phyloP scores from a whole-genome alignment of 1,284 basidiomycete genomes.

The Boletus smithii region DNA sequence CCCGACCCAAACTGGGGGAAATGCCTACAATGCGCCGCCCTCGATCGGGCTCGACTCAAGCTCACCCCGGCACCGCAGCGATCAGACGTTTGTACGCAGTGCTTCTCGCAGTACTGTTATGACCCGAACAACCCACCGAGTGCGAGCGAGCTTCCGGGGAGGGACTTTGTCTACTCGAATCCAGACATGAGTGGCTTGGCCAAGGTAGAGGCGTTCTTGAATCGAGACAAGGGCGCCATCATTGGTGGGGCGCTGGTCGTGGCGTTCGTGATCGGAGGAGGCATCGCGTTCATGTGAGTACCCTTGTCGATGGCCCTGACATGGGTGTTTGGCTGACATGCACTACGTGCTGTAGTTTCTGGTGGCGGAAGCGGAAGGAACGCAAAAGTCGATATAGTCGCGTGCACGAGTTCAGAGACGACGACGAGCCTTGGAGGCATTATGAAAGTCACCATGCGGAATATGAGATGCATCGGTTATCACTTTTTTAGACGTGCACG shows the following conservation, averaged over 20 bases:
- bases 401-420: slow-evolving; percentile 29
- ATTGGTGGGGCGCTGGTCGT: slow-evolving; percentile 23
- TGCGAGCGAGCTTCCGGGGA: slow-evolving; percentile 16
- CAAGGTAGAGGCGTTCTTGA: slow-evolving; percentile 26
- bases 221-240: slow-evolving; percentile 20
- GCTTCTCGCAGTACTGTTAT: slow-evolving; percentile 38
- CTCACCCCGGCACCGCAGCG: slow-evolving; percentile 15
- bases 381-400: slow-evolving; percentile 23
- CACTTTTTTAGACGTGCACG: slow-evolving; percentile 7
- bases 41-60: slow-evolving; percentile 41
- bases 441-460: slow-evolving; percentile 20
- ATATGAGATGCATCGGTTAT: slow-evolving; percentile 17
- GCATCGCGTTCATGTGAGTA: slow-evolving; percentile 30
- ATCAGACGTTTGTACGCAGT: slow-evolving; percentile 27
- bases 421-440: slow-evolving; percentile 32
- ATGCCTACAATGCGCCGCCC: slow-evolving; percentile 43
- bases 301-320: neutral
- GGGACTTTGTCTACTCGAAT: slow-evolving; percentile 20
- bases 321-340: slow-evolving; percentile 2
- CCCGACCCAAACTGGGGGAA: slow-evolving; percentile 38
- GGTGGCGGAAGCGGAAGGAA: slow-evolving; percentile 29
- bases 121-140: slow-evolving; percentile 30
- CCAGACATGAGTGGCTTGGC: slow-evolving; percentile 24
- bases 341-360: slow-evolving; percentile 24
- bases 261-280: slow-evolving; percentile 12